Evolutionary conservation across 2,329 filamentous ascomycete genomes (phyloP), one percentile per base, ranked within the genome.

Genomic region (Botrytis cinerea): DNA sequence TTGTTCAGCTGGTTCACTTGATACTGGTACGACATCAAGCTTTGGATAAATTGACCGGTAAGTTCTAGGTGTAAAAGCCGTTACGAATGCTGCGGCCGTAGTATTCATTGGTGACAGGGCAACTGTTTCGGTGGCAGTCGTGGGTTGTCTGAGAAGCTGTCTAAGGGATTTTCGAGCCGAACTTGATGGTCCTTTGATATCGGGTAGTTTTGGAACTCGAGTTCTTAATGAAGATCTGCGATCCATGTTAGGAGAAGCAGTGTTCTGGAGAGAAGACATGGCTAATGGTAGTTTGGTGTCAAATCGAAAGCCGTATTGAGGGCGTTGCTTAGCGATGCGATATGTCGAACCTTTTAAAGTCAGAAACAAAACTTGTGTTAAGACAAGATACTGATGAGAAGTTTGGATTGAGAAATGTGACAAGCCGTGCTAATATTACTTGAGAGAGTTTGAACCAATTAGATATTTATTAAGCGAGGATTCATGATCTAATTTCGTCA

Each of bases 21-120:
- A 12, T 1, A 38, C 16, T 5, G 32, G 14, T 51, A 35, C 7
- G 3, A 10, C 1, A 2, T 51, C 12, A 6, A 16, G 22, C 45
- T 38, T 67, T 4, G 63, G 22, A 12, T 38, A 16, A 20, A 67
- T n/a, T 5, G 46, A 20, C 6, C 45, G 28, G 22, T 51, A 51
- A 14, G 1, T 2, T n/a, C 32, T 8, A n/a, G 14, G 14, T 4
- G 28, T 38, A 51, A 16, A 14, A 28, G 22, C 0, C 4, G 25
- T 20, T n/a, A 0, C 6, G 10, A 1, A 6, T n/a, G 0, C 1
- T 12, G 1, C 8, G 14, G 8, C 14, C 22, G 22, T 7, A 10
- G 35, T 35, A n/a, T n/a, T 8, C 0, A 22, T 43, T n/a, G 22
- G 7, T 9, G 20, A 22, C 16, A 14, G 9, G 8, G 25, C 8